Percentiles rank a stretch among this genome's conserved stretches.
Conservation (phyloP, 202 grass and related monocot genomes). For the Eragrostis tef region DNA sequence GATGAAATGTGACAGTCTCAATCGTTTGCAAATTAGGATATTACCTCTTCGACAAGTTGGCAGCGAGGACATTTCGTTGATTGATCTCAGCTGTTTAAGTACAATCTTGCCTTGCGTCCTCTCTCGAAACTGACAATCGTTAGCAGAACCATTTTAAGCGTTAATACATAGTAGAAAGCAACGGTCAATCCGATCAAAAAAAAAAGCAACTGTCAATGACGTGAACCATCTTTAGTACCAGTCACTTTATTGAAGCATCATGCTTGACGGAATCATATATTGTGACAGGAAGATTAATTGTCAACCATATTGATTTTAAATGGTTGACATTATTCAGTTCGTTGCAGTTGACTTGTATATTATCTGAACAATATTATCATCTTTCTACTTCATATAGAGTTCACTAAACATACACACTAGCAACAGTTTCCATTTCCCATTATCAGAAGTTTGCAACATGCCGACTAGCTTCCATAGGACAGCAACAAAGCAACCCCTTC, state of each 20-base stretch:
- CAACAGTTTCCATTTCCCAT: not conserved
- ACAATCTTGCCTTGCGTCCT: not conserved
- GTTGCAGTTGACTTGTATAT: slow-evolving; percentile 4
- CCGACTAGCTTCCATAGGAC: not conserved
- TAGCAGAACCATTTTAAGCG: not conserved
- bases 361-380: not conserved
- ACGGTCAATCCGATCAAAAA: too few species aligned
- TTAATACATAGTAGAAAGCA: not conserved
- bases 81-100: not conserved
- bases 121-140: not conserved
- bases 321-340: slow-evolving; percentile 27
- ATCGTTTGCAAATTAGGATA: not conserved
- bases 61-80: not conserved
- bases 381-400: not conserved
- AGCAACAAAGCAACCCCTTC: not conserved
- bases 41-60: not conserved
- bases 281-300: not conserved
- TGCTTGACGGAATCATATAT: not conserved
- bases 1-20: not conserved
- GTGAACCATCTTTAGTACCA: not conserved
- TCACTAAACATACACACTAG: not conserved
- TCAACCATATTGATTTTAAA: slow-evolving; percentile 28
- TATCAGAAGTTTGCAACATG: not conserved
- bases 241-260: not conserved
- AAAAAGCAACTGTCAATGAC: not conserved